phyloP scores from a whole-genome alignment of 2,329 filamentous ascomycete species.

The Penicillium oxalicum region DNA sequence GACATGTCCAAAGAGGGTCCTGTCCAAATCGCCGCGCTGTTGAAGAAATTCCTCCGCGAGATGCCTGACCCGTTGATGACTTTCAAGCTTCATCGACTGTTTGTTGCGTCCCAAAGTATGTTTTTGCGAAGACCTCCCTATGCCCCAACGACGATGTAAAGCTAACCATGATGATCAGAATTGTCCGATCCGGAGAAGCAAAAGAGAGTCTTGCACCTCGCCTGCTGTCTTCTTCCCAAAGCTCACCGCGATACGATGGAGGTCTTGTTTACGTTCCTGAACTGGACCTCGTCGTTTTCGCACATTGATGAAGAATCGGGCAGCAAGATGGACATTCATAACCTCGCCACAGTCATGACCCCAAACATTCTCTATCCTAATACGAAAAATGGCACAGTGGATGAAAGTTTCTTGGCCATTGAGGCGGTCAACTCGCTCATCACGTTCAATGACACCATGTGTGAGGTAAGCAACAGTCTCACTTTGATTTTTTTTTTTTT shows the following conservation, averaged over 20 bases:
- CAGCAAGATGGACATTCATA: slow-evolving; percentile 98
- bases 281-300: slow-evolving; percentile 96
- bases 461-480: slow-evolving; percentile 65
- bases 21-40: slow-evolving; percentile 83
- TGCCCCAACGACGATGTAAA: neutral
- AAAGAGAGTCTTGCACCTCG: slow-evolving; percentile 78
- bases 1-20: slow-evolving; percentile 84
- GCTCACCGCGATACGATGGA: slow-evolving; percentile 89
- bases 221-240: slow-evolving; percentile 89
- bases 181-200: slow-evolving; percentile 75
- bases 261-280: slow-evolving; percentile 90
- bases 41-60: slow-evolving; percentile 93
- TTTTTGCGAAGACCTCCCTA: slow-evolving; percentile 9
- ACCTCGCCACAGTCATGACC: slow-evolving; percentile 92
- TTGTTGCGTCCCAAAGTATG: slow-evolving; percentile 77
- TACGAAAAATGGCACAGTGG: slow-evolving; percentile 64
- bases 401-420: slow-evolving; percentile 87
- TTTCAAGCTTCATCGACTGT: slow-evolving; percentile 86
- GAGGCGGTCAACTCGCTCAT: slow-evolving; percentile 89
- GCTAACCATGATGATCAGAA: slow-evolving; percentile 42
- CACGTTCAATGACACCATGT: slow-evolving; percentile 91
- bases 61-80: slow-evolving; percentile 92
- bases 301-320: slow-evolving; percentile 95
- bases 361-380: slow-evolving; percentile 84
- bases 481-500: too few species aligned